Evolutionary conservation across 129 eudicot genomes (phyloP).

Genomic region (Sambucus nigra): DNA sequence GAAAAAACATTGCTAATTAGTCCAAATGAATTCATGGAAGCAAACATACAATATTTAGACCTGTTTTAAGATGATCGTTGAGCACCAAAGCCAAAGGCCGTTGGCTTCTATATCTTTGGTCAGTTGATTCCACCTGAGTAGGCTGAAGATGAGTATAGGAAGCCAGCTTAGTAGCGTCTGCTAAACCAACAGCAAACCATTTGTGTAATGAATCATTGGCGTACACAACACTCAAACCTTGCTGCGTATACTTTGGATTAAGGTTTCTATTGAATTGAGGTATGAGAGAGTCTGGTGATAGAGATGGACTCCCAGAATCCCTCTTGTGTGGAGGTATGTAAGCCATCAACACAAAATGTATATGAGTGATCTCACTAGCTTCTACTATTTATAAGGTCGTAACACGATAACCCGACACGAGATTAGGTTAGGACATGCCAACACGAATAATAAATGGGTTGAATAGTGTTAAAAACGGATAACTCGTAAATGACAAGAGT

Average conservation of each 20-base stretch:
- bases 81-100: constrained; percentile 16
- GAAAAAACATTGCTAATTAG: no score
- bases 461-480: no score
- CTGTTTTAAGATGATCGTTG: background rate
- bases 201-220: constrained; percentile 5
- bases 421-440: no score
- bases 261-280: constrained; percentile 3
- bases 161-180: constrained; percentile 7
- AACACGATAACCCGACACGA: no score
- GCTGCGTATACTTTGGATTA: no score
- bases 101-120: constrained; percentile 1
- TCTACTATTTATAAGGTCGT: no score
- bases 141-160: constrained; percentile 8
- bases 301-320: constrained; percentile 4
- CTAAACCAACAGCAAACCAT: constrained; percentile 19
- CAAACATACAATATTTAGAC: background rate
- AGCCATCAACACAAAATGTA: no score
- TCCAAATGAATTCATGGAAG: background rate
- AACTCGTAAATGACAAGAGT: no score
- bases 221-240: background rate
- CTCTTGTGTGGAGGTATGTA: constrained; percentile 28
- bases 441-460: no score
- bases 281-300: constrained; percentile 11
- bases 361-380: no score
- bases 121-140: background rate